Evolutionary conservation across 495 filamentous ascomycete species (phyloP), one percentile per base, ranked within the genome.

Genomic region (Penicillium flavigenum): DNA sequence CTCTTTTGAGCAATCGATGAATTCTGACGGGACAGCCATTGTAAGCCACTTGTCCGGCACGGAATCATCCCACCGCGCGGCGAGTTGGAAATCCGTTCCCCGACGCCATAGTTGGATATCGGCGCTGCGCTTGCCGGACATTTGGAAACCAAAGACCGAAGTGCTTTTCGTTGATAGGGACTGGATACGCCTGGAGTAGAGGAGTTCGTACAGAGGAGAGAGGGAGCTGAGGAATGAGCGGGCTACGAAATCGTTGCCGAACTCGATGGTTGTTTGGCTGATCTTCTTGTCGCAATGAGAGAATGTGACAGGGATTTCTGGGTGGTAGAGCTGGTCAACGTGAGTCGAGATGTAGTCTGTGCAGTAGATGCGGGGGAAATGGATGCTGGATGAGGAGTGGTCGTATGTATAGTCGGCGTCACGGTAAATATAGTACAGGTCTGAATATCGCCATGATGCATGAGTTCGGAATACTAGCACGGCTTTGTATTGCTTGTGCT

Each of bases 331-430:
- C 38, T 71, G 63, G 20, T 76, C 69, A 3, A 72, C 64, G 29
- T 76, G 73, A 0, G 63, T 69, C 5, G 74, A 77, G 26, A 77
- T 62, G 42, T 77, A 77, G 27, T 75, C 65, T n/a, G 68, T 65
- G 58, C 63, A 66, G 32, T 67, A 71, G 11, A 70, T 55, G 9
- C 59, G 56, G 5, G 69, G 69, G 38, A 77, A 70, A 3, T 54
- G 65, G 27, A 76, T 62, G 17, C 66, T 66, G 39, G 60, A 48
- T 12, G 56, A 51, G 10, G 62, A 53, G 48, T 68, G 61, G 10
- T 72, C 63, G 31, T 66, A 76, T 47, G 41, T 50, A 47, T 69
- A 77, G 51, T 77, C 68, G 2, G 64, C 61, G 31, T 75, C 66
- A 14, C 69, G 62, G 51, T 72, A 75, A 9, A 75, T 53, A 46